Conservation (phyloP, 345 rosid genomes). For the Triadica sebifera region DNA sequence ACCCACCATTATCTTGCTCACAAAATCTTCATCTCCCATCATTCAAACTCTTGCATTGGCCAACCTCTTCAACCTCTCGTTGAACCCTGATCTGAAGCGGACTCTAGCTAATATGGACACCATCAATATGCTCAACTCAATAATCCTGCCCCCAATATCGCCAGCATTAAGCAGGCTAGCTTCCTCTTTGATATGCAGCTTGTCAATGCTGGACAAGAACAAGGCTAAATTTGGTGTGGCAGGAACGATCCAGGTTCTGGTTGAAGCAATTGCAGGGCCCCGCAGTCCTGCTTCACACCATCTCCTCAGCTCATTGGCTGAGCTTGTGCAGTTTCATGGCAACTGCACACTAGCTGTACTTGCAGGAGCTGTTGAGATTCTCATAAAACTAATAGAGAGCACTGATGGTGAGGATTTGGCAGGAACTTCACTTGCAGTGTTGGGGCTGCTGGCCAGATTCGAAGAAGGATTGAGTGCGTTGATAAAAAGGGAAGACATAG, state of each 20-base stretch:
- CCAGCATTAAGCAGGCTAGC: slow-evolving; percentile 36
- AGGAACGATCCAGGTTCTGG: slow-evolving; percentile 42
- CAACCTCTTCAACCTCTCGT: slow-evolving; percentile 57
- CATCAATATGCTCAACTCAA: slow-evolving; percentile 44
- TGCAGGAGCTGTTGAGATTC: slow-evolving; percentile 36
- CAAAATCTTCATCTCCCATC: slow-evolving; percentile 31
- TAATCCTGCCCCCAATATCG: slow-evolving; percentile 33
- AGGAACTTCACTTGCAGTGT: slow-evolving; percentile 40
- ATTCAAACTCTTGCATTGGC: slow-evolving; percentile 40
- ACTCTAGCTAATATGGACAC: slow-evolving; percentile 47
- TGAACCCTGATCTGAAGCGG: slow-evolving; percentile 51
- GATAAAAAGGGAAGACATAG: slow-evolving; percentile 35
- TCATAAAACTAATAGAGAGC: slow-evolving; percentile 34
- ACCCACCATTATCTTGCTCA: slow-evolving; percentile 35
- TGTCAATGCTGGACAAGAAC: slow-evolving; percentile 65
- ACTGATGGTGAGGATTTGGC: slow-evolving; percentile 32
- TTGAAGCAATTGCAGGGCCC: slow-evolving; percentile 30
- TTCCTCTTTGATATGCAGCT: slow-evolving; percentile 54
- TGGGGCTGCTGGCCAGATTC: slow-evolving; percentile 47
- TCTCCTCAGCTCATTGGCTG: slow-evolving; percentile 49
- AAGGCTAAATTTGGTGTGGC: slow-evolving; percentile 68
- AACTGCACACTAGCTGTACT: slow-evolving; percentile 59
- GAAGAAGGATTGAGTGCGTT: slow-evolving; percentile 47
- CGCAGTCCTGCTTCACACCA: slow-evolving; percentile 36
- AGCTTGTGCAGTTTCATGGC: slow-evolving; percentile 63